These are phyloP conservation scores for Mortierella sp. DNA, from an alignment of 371 early-diverging fungal species.

Conservation along the genomic window DNA sequence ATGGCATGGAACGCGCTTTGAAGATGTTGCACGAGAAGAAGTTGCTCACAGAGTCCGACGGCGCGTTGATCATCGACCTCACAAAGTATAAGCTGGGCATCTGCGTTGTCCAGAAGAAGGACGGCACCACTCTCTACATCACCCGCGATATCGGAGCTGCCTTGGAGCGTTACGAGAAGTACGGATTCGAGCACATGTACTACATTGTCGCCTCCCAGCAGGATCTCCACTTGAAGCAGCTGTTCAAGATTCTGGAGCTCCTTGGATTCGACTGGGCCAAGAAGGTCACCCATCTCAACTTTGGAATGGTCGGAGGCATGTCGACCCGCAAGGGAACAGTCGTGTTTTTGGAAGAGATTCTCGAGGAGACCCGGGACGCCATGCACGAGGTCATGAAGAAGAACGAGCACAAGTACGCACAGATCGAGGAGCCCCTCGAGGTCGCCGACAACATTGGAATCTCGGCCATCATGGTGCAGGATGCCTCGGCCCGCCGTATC, in stretches of 20 bases:
- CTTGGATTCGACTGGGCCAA: conserved; percentile 86
- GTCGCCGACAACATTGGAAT: conserved; percentile 89
- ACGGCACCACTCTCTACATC: conserved; percentile 98
- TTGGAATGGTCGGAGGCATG: conserved; percentile 99
- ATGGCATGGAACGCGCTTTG: conserved; percentile 85
- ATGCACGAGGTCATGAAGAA: conserved; percentile 96
- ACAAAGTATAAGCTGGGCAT: conserved; percentile 86
- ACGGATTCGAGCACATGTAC: conserved; percentile 94
- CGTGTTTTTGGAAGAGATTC: conserved; percentile 98
- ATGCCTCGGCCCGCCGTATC: conserved; percentile 95
- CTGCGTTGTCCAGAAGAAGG: conserved; percentile 93
- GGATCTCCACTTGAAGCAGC: conserved; percentile 96
- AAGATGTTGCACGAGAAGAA: conserved; percentile 77
- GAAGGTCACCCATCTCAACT: conserved; percentile 93
- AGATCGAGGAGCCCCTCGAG: conserved; percentile 86
- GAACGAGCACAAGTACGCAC: conserved; percentile 88
- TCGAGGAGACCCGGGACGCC: conserved; percentile 90
- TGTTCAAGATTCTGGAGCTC: conserved; percentile 94
- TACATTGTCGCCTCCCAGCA: conserved; percentile 98
- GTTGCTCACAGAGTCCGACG: conserved; percentile 83
- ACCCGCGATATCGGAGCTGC: conserved; percentile 99
- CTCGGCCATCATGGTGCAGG: conserved; percentile 97
- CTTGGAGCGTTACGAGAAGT: conserved; percentile 90
- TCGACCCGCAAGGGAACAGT: conserved; percentile 98
- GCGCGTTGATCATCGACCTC: conserved; percentile 92